A percentile compares a stretch with the other conserved stretches of the same genome.
These are phyloP conservation scores for Schwanniomyces occidentalis DNA, from an alignment of 805 yeast genomes.

Conservation along the genomic window DNA sequence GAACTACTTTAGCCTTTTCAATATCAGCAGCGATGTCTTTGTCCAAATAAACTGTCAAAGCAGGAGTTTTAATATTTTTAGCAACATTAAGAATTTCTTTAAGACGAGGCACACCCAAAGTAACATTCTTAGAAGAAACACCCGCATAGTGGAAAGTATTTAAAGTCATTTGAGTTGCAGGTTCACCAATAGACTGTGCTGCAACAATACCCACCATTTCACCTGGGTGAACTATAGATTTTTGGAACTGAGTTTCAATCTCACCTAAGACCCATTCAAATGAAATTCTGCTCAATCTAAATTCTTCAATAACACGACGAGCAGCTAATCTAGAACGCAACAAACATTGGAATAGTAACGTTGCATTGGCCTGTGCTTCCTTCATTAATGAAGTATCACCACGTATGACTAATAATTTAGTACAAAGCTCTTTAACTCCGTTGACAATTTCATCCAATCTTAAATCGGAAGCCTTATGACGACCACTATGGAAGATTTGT, in stretches of 20 bases:
- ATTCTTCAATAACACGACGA: conserved; percentile 90
- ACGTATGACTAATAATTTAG: conserved; percentile 72
- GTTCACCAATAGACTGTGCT: conserved; percentile 97
- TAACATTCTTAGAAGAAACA: conserved; percentile 94
- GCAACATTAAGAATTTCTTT: conserved; percentile 98
- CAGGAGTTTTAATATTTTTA: conserved; percentile 99
- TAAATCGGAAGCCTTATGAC: conserved; percentile 85
- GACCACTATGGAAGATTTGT: conserved; percentile 93
- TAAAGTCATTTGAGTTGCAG: conserved; percentile 97
- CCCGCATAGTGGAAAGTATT: conserved; percentile 98
- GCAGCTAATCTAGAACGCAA: conserved; percentile 89
- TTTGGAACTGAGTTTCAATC: conserved; percentile 89
- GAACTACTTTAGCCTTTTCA: conserved; percentile 91
- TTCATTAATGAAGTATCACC: conserved; percentile 71
- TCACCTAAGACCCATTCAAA: conserved; percentile 97
- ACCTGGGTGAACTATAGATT: conserved; percentile 92
- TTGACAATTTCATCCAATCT: conserved; percentile 76
- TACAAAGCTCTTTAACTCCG: conserved; percentile 69
- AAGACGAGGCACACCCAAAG: conserved; percentile 96
- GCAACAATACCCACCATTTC: conserved; percentile 98
- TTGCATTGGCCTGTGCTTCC: conserved; percentile 93
- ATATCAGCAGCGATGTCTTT: conserved; percentile 82
- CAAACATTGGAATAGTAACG: conserved; percentile 84
- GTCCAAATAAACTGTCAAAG: conserved; percentile 87
- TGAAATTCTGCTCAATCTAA: conserved; percentile 76